Percentiles rank a stretch among this genome's conserved stretches.
Conservation (phyloP, 257 asterid species). For the Ocimum tenuiflorum region DNA sequence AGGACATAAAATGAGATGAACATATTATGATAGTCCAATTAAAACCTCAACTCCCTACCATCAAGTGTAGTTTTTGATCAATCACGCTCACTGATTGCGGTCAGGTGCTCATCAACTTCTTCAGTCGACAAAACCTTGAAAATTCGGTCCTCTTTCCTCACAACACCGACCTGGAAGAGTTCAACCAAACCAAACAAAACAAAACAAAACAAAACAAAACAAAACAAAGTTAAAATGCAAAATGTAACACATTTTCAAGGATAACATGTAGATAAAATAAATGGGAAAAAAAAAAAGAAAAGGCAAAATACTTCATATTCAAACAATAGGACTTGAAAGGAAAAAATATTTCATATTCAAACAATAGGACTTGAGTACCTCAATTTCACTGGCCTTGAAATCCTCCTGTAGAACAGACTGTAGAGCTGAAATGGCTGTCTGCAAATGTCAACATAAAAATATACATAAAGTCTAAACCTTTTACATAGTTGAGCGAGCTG, state of each 20-base stretch:
- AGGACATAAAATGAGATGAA: background rate
- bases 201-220: too few relatives aligned
- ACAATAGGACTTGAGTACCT: constrained; percentile 38
- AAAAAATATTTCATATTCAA: too few relatives aligned
- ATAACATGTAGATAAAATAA: background rate
- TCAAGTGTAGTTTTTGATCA: constrained; percentile 21
- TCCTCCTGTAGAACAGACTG: constrained; percentile 98
- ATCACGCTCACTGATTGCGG: constrained; percentile 97
- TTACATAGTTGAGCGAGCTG: background rate
- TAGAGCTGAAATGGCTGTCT: constrained; percentile 92
- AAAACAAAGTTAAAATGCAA: background rate
- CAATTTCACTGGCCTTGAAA: constrained; percentile 95
- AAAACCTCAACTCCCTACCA: constrained; percentile 15
- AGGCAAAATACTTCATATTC: too few relatives aligned
- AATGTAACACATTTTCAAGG: background rate
- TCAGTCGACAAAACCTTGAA: constrained; percentile 79
- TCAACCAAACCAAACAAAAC: too few relatives aligned
- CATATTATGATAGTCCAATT: constrained; percentile 5
- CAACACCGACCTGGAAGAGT: constrained; percentile 74
- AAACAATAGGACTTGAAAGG: too few relatives aligned
- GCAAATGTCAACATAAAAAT: constrained; percentile 14
- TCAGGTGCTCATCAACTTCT: constrained; percentile 89
- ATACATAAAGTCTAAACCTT: constrained; percentile 3
- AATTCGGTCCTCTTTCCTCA: constrained; percentile 59
- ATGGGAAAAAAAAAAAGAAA: too few relatives aligned